Percentiles rank a stretch among this genome's conserved stretches.
phyloP scores from a whole-genome alignment of 345 rosid genomes.

The Rhodamnia argentea region DNA sequence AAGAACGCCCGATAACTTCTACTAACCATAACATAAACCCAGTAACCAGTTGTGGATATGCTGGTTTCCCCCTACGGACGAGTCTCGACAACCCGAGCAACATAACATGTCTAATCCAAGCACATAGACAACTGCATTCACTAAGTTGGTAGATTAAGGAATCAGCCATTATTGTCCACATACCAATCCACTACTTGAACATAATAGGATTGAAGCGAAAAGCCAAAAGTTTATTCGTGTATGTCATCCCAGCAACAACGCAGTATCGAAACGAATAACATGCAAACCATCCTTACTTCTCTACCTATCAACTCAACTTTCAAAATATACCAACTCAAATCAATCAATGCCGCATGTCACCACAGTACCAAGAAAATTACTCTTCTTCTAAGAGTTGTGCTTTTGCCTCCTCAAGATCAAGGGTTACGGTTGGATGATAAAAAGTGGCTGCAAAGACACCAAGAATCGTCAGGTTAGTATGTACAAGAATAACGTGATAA shows the following conservation, averaged over 20 bases:
- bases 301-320: constrained; percentile 10
- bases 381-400: not conserved
- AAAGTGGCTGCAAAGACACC: constrained; percentile 48
- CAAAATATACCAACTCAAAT: not conserved
- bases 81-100: not conserved
- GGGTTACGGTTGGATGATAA: constrained; percentile 57
- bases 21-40: not conserved
- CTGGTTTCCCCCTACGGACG: not conserved
- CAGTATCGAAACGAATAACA: not conserved
- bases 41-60: not conserved
- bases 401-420: not conserved
- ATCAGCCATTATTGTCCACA: not conserved
- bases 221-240: not conserved
- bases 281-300: not conserved
- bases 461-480: not conserved
- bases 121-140: not conserved
- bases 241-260: not conserved
- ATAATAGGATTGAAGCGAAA: not conserved
- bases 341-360: constrained; percentile 22
- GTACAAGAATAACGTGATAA: not conserved
- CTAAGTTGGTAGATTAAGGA: not conserved
- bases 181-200: not conserved
- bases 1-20: not conserved
- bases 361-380: constrained; percentile 6
- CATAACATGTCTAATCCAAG: not conserved